Evolutionary conservation across 2,329 filamentous ascomycete genomes (phyloP).

Genomic region (Alternaria ventricosa): DNA sequence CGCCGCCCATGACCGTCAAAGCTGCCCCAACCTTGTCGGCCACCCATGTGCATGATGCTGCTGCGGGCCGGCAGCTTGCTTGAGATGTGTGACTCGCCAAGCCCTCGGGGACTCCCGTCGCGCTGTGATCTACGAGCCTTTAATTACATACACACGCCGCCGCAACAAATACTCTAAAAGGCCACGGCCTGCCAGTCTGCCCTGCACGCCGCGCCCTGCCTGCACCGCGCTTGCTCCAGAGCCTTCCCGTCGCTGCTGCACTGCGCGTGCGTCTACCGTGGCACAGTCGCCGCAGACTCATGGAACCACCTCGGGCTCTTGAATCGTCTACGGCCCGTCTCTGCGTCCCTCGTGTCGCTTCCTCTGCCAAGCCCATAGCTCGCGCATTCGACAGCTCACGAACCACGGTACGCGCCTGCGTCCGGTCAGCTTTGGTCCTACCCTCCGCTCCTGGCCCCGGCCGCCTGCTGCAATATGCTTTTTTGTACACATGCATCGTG

Average conservation of each 20-base stretch:
- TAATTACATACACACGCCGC: constrained; percentile 20
- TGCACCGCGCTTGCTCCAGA: constrained; percentile 8
- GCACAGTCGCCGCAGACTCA: constrained; percentile 5
- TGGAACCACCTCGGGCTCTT: constrained; percentile 31
- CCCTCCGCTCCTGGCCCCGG: constrained; percentile 7
- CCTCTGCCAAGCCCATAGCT: constrained; percentile 20
- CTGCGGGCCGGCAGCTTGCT: constrained; percentile 22
- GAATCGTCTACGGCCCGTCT: constrained; percentile 29
- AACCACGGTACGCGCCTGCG: constrained; percentile 30
- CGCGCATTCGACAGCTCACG: constrained; percentile 19
- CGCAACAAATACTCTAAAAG: not conserved
- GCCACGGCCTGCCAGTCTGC: not conserved
- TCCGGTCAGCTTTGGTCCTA: constrained; percentile 7
- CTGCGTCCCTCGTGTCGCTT: constrained; percentile 20
- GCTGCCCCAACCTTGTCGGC: constrained; percentile 6
- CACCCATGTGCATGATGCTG: constrained; percentile 21
- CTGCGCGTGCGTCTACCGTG: constrained; percentile 8
- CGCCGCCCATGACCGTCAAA: constrained; percentile 2
- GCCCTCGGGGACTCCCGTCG: constrained; percentile 28
- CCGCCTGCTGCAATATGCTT: constrained; percentile 1
- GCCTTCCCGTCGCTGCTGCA: not conserved
- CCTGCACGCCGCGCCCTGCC: not conserved
- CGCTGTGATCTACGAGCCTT: constrained; percentile 32
- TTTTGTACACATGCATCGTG: not conserved
- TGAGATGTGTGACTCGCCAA: constrained; percentile 28